Evolutionary conservation across 2,329 filamentous ascomycete genomes (phyloP).

Genomic region (Colletotrichum eremochloae): DNA sequence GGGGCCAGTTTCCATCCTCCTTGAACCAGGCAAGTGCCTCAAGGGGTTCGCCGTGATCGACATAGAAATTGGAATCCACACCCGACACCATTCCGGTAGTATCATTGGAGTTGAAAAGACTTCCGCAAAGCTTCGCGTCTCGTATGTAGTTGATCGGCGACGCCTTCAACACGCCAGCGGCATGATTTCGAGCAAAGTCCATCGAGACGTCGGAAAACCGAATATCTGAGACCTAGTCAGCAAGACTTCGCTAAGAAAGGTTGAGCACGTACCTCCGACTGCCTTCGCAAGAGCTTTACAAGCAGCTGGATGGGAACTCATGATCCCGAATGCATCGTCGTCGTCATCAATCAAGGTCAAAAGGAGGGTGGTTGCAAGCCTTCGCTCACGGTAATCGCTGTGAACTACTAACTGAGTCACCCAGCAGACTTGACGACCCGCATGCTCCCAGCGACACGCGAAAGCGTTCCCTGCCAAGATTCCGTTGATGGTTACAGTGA

Average conservation of each 20-base stretch:
- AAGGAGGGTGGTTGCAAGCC: slow-evolving; percentile 53
- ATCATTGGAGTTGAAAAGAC: slow-evolving; percentile 50
- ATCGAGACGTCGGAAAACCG: slow-evolving; percentile 44
- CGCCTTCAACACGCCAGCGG: slow-evolving; percentile 49
- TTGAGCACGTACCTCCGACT: slow-evolving; percentile 46
- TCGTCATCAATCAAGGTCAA: slow-evolving; percentile 47
- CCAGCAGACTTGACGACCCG: slow-evolving; percentile 53
- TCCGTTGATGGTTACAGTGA: slow-evolving; percentile 50
- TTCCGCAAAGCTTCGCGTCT: slow-evolving; percentile 53
- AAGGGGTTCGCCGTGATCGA: slow-evolving; percentile 54
- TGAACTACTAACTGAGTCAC: slow-evolving; percentile 57
- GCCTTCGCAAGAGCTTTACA: slow-evolving; percentile 50
- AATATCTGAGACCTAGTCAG: slow-evolving; percentile 39
- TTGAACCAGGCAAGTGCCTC: slow-evolving; percentile 35
- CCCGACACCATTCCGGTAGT: slow-evolving; percentile 49
- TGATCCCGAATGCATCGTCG: slow-evolving; percentile 54
- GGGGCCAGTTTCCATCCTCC: slow-evolving; percentile 41
- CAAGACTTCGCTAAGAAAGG: background rate
- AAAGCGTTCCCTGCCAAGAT: slow-evolving; percentile 52
- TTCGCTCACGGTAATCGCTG: slow-evolving; percentile 51
- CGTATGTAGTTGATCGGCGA: slow-evolving; percentile 56
- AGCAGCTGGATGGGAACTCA: slow-evolving; percentile 56
- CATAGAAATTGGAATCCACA: slow-evolving; percentile 54
- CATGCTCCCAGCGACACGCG: slow-evolving; percentile 51
- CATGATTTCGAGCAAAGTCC: slow-evolving; percentile 49